These are phyloP conservation scores for Cystofilobasidium capitatum DNA, from an alignment of 768 basidiomycete genomes.

Conservation along the genomic window DNA sequence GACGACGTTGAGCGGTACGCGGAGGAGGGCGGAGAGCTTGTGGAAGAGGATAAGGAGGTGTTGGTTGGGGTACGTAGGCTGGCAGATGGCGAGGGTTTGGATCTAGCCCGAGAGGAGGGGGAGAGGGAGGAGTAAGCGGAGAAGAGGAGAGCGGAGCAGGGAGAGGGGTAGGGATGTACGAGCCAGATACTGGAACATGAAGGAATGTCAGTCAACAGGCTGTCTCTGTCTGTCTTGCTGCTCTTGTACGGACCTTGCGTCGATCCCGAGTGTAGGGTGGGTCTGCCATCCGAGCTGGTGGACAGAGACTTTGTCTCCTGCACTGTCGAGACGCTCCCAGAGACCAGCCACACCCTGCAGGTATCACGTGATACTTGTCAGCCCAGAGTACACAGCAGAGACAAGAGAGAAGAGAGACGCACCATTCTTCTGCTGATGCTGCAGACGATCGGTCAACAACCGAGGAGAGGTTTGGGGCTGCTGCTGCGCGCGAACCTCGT, in stretches of 20 bases:
- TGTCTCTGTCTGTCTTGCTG: not conserved
- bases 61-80: slow-evolving; percentile 48
- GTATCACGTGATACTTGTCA: too few relatives aligned
- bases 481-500: too few relatives aligned
- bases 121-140: not conserved
- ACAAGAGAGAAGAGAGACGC: not conserved
- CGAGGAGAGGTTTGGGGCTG: too few relatives aligned
- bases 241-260: slow-evolving; percentile 1
- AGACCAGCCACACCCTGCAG: slow-evolving; percentile 40
- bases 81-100: not conserved
- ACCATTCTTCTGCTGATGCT: too few relatives aligned
- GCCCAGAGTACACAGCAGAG: not conserved
- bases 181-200: slow-evolving; percentile 39
- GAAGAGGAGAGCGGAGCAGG: slow-evolving; percentile 41
- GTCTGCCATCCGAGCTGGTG: slow-evolving; percentile 44
- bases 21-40: slow-evolving; percentile 62
- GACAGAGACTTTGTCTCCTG: not conserved
- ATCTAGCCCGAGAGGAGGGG: not conserved
- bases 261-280: slow-evolving; percentile 50
- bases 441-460: too few relatives aligned
- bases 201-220: not conserved
- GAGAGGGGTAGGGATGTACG: slow-evolving; percentile 46
- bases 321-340: slow-evolving; percentile 34
- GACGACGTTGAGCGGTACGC: slow-evolving; percentile 68
- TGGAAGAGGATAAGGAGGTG: slow-evolving; percentile 76